These are phyloP conservation scores for Stereocaulon alpinum DNA, from an alignment of 495 filamentous ascomycete genomes.

Conservation along the genomic window DNA sequence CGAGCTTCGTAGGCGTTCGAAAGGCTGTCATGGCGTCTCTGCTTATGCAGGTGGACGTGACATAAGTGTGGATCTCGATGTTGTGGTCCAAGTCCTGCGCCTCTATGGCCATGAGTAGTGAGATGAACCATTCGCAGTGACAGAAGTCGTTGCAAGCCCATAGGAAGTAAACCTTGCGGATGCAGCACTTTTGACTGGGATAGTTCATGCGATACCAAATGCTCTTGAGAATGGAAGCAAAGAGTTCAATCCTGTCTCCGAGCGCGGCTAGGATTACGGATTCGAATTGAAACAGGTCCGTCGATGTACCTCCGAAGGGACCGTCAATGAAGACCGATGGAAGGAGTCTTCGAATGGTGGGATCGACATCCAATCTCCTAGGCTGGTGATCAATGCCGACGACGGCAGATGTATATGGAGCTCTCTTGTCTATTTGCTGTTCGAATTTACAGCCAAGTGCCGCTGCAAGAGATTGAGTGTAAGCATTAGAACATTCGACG, in stretches of 20 bases:
- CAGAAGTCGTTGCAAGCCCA: constrained; percentile 75
- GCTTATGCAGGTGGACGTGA: background rate
- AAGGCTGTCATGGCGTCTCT: background rate
- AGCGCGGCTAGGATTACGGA: constrained; percentile 57
- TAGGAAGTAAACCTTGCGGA: constrained; percentile 77
- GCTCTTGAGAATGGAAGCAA: constrained; percentile 69
- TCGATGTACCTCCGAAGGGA: constrained; percentile 67
- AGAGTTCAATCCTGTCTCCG: constrained; percentile 65
- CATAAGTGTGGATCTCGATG: constrained; percentile 55
- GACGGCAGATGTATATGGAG: constrained; percentile 31
- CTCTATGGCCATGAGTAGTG: constrained; percentile 67
- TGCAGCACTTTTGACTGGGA: constrained; percentile 59
- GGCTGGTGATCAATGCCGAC: constrained; percentile 53
- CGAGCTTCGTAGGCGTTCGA: background rate
- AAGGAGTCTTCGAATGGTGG: constrained; percentile 56
- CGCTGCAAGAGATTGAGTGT: constrained; percentile 53
- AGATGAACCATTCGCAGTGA: constrained; percentile 74
- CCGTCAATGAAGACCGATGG: constrained; percentile 71
- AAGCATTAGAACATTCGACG: constrained; percentile 60
- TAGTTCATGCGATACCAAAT: constrained; percentile 86
- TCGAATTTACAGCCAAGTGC: constrained; percentile 62
- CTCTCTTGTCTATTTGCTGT: constrained; percentile 28
- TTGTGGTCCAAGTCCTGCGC: constrained; percentile 69
- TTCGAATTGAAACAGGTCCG: constrained; percentile 70
- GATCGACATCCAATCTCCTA: constrained; percentile 46